Base-by-base conservation (phyloP, 2,329 filamentous ascomycete genomes). In the Aspergillus tubingensis region DNA sequence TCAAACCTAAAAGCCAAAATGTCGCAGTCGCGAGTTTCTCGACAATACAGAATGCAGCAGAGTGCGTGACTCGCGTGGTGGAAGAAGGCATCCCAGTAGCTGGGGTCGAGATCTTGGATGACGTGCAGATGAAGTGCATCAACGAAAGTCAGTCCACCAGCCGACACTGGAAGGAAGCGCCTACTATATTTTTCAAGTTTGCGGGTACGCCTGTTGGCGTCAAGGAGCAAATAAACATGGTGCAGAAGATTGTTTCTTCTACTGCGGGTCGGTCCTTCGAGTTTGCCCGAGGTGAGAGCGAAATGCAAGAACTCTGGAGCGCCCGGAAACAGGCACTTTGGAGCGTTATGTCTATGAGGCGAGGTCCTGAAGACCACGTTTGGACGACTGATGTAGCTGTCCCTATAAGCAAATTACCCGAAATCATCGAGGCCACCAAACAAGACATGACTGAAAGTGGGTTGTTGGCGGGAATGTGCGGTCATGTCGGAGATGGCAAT, bases 101-200 rank as follows among this genome's bases (percentile, higher is more conserved):
- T 0, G 93, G 93, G n/a, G 87, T 97, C 47, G 93, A 97, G 79
- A 90, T 97, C 60, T 82, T 97, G 27, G 93, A 97, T 77, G 92
- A 96, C 72, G 89, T 92, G 59, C 92, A 96, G 80, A 97, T 97
- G 86, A 78, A 81, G 64, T 88, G 84, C 73, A 88, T 89, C 75
- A 89, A 89, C 65, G 75, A 76, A 49, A 80, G 78, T 61, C 71
- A 79, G 38, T 72, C 75, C 8, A 82, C 80, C 2, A 75, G 72
- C 44, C 72, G 81, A 23, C 79, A 79, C 39, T 92, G 90, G 90
- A 84, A 85, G 59, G 89, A 91, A 70, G 78, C 79, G 0, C 88
- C 90, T 0, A 92, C 90, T 0, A 78, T 92, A 2, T 92, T 92
- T 69, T 86, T 92, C 79, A 91, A 91, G 73, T 91, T 91, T 68